These are phyloP conservation scores for Xylaria cubensis DNA, from an alignment of 495 filamentous ascomycete genomes.

Conservation along the genomic window DNA sequence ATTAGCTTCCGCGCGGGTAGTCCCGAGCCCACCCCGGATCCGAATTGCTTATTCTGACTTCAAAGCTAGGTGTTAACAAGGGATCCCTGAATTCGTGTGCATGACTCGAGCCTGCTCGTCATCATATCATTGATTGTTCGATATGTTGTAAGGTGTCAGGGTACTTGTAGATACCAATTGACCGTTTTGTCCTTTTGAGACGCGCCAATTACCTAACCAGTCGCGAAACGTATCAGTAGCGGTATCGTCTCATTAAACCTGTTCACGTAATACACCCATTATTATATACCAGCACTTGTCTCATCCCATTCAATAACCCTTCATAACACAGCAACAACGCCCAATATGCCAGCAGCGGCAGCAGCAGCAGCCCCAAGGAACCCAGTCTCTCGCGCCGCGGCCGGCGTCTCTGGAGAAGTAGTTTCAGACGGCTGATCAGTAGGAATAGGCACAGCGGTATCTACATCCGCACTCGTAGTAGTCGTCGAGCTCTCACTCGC, in stretches of 20 bases:
- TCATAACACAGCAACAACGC: constrained; percentile 24
- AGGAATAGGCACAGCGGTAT: neutral
- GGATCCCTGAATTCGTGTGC: neutral
- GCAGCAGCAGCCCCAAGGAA: constrained; percentile 24
- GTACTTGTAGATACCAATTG: neutral
- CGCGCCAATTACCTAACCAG: neutral
- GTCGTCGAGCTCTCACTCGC: neutral
- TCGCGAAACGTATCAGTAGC: neutral
- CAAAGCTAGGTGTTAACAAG: neutral
- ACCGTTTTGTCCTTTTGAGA: neutral
- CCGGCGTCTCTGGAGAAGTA: neutral
- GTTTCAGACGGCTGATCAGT: neutral
- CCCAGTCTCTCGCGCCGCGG: constrained; percentile 13
- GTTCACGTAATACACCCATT: neutral
- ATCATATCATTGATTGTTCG: neutral
- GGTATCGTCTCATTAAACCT: no score
- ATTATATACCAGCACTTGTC: neutral
- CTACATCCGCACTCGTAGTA: neutral
- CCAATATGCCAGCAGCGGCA: constrained; percentile 21
- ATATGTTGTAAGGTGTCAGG: neutral
- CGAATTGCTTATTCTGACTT: neutral
- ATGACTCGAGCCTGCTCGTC: neutral
- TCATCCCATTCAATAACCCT: neutral
- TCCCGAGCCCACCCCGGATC: neutral
- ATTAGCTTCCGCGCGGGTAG: neutral